Evolutionary conservation across 495 filamentous ascomycete species (phyloP), one percentile per base, ranked within the genome.

Genomic region (Xylaria scruposa): DNA sequence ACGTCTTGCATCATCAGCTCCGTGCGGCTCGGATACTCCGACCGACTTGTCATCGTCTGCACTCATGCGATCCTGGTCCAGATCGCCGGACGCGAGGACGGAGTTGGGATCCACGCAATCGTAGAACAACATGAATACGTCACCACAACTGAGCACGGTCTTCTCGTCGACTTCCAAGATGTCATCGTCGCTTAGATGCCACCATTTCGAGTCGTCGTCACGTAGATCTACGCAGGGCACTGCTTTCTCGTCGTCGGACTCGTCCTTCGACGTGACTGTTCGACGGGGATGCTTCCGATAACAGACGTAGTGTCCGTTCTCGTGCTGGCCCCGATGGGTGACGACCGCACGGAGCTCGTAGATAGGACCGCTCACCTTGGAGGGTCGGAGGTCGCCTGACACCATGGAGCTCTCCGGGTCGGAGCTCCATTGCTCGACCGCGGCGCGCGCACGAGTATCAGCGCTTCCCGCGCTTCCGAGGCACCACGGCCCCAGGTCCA

Each of bases 91-190:
- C 4, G 72, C 49, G 46, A 80, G 69, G 51, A 80, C 72, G 26
- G 74, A 72, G 26, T 77, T 78, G n/a, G 80, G 77, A 54, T 85
- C 81, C n/a, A 90, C 77, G 38, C 83, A 85, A 76, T 99, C 96
- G 76, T 98, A 99, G 81, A 99, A 98, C 10, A 98, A 85, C 95
- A 99, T 98, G 76, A 98, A 98, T 1, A 92, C 95, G 9, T 62
- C 94, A n/a, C 90, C 89, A 75, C 95, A 93, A 2, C 81, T 84
- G 65, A 97, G 85, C 0, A 96, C 95, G 42, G 85, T 85, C 15
- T 87, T 83, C 80, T 97, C 94, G 24, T 86, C 85, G 65, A 94
- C 93, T 73, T 87, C 86, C 70, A 82, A 86, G 10, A 97, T 94
- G 68, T 92, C 89, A 56, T 97, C 92, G 77, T 97, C 94, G 78